Conservation (phyloP, 805 yeast genomes). For the Zygosaccharomyces bailii region DNA sequence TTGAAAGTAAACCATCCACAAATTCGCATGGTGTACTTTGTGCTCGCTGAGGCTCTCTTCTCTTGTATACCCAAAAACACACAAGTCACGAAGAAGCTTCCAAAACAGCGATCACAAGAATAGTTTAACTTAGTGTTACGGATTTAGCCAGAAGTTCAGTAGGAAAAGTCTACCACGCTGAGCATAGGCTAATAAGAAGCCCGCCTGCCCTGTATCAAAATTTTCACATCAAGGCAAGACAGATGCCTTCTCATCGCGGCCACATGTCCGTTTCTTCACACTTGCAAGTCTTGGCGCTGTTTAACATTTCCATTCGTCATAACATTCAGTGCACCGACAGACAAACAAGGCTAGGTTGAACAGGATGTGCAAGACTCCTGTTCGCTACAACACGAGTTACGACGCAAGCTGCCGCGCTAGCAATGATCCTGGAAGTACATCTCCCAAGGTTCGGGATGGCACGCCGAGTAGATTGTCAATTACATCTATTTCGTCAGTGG, state of each 20-base stretch:
- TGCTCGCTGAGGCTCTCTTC: no score
- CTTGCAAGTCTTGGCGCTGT: background rate
- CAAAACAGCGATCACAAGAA: background rate
- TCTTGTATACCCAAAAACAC: no score
- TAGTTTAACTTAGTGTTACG: background rate
- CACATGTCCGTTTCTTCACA: background rate
- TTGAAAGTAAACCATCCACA: no score
- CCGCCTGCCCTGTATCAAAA: background rate
- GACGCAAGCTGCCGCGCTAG: background rate
- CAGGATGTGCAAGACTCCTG: background rate
- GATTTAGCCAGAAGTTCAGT: no score
- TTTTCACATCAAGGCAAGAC: background rate
- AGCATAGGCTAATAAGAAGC: background rate
- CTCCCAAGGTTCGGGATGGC: conserved; percentile 3
- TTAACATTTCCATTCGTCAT: background rate
- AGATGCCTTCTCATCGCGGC: background rate
- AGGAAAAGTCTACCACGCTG: no score
- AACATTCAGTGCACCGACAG: background rate
- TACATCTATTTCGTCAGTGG: conserved; percentile 1
- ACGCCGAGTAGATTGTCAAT: background rate
- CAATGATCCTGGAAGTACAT: background rate
- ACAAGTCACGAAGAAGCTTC: background rate
- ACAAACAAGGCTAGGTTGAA: background rate
- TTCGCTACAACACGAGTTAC: background rate
- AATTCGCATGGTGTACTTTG: no score